phyloP scores from a whole-genome alignment of 345 rosid genomes.

The Sapria himalayana region DNA sequence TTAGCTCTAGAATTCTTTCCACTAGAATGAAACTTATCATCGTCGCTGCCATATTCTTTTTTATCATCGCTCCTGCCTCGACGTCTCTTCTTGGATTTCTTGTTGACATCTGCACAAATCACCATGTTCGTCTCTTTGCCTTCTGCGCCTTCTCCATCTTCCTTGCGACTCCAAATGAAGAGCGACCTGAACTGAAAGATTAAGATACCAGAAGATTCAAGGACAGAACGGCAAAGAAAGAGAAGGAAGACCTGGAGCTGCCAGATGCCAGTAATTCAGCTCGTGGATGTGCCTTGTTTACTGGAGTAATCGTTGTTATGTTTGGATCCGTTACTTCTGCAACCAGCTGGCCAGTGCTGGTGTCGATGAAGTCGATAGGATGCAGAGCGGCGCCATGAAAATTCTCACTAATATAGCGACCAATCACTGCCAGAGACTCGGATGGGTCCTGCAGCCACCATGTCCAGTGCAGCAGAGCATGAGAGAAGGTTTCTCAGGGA shows the following conservation, averaged over 20 bases:
- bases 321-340: slow-evolving; percentile 95
- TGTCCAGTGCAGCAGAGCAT: no score
- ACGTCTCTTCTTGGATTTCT: slow-evolving; percentile 34
- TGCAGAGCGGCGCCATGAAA: slow-evolving; percentile 73
- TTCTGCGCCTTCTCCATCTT: slow-evolving; percentile 29
- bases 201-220: background rate
- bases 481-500: no score
- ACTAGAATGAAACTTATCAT: slow-evolving; percentile 23
- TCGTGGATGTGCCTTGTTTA: slow-evolving; percentile 79
- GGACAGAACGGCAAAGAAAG: no score
- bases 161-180: slow-evolving; percentile 78
- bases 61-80: slow-evolving; percentile 19
- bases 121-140: slow-evolving; percentile 37
- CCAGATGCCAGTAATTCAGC: slow-evolving; percentile 92
- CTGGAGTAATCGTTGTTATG: slow-evolving; percentile 80
- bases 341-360: slow-evolving; percentile 63
- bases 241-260: slow-evolving; percentile 52
- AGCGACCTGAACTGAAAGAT: slow-evolving; percentile 79
- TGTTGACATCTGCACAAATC: slow-evolving; percentile 24
- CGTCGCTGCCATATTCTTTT: slow-evolving; percentile 40
- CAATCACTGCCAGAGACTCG: slow-evolving; percentile 71
- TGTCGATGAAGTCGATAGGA: slow-evolving; percentile 81
- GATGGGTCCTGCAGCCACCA: slow-evolving; percentile 66
- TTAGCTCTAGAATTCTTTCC: no score
- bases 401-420: slow-evolving; percentile 90